phyloP scores from a whole-genome alignment of 75 land plant genomes.

The Isoetes taiwanensis region DNA sequence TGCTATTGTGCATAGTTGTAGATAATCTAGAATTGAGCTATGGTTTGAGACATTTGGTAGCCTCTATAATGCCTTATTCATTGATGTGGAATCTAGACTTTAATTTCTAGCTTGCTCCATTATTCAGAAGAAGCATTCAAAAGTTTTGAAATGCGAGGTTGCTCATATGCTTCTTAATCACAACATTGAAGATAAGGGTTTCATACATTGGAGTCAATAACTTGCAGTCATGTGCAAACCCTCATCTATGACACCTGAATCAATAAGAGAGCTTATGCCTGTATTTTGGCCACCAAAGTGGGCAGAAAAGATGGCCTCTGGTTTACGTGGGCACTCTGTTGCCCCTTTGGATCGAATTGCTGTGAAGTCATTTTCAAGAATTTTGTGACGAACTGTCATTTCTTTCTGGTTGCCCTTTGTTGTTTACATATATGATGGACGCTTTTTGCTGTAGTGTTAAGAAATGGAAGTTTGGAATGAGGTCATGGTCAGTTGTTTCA shows the following conservation, averaged over 20 bases:
- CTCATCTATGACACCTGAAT: constrained; percentile 35
- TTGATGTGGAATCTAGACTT: too few species aligned
- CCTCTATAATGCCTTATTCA: too few species aligned
- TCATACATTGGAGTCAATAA: constrained; percentile 36
- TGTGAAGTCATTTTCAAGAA: constrained; percentile 60
- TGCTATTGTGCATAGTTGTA: too few species aligned
- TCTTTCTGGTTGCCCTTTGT: constrained; percentile 68
- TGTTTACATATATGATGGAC: constrained; percentile 50
- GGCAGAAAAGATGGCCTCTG: constrained; percentile 48
- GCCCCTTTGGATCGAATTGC: constrained; percentile 54
- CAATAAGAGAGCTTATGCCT: constrained; percentile 53
- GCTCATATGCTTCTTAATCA: constrained; percentile 55
- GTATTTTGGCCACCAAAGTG: constrained; percentile 63
- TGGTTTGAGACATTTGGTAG: too few species aligned
- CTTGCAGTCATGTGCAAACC: constrained; percentile 43
- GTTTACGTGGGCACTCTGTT: constrained; percentile 50
- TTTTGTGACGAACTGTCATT: constrained; percentile 46
- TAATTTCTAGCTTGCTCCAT: too few species aligned
- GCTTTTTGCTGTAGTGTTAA: constrained; percentile 49
- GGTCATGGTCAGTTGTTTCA: constrained; percentile 58
- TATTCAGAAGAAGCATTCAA: too few species aligned
- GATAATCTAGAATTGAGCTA: too few species aligned
- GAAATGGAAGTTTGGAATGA: constrained; percentile 81
- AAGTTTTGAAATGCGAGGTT: constrained; percentile 51
- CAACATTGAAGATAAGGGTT: constrained; percentile 31